These are phyloP conservation scores for Boletus patriciae DNA, from an alignment of 768 basidiomycete genomes.

Conservation along the genomic window DNA sequence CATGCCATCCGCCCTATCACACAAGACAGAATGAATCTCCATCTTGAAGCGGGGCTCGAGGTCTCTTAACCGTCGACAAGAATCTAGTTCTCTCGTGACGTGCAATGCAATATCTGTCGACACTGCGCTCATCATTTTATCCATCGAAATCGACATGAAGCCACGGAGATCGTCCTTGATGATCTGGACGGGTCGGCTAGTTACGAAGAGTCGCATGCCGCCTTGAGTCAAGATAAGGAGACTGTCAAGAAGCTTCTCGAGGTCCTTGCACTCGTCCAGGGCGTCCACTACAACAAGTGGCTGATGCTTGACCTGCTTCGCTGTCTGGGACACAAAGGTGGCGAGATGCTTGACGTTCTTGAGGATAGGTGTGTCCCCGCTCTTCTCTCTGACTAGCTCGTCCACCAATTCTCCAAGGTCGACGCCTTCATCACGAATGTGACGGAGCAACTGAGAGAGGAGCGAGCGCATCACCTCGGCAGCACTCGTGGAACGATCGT, in stretches of 20 bases:
- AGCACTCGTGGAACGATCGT: constrained; percentile 1
- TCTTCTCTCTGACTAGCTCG: constrained; percentile 2
- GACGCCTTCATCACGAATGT: not conserved
- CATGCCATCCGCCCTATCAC: not conserved
- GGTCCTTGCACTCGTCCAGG: constrained; percentile 19
- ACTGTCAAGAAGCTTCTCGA: constrained; percentile 10
- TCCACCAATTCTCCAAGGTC: not conserved
- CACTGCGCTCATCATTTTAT: not conserved
- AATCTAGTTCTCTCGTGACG: constrained; percentile 13
- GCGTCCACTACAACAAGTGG: constrained; percentile 21
- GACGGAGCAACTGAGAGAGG: constrained; percentile 14
- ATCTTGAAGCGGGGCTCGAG: constrained; percentile 5
- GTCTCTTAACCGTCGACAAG: constrained; percentile 6
- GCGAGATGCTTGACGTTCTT: constrained; percentile 1
- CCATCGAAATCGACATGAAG: constrained; percentile 12
- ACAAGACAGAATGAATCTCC: constrained; percentile 7
- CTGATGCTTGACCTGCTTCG: not conserved
- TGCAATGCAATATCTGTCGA: constrained; percentile 16
- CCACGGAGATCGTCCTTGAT: constrained; percentile 8
- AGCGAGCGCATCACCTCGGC: constrained; percentile 16
- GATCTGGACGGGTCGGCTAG: constrained; percentile 14
- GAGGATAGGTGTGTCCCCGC: not conserved
- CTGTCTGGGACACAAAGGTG: not conserved
- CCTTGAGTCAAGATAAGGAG: constrained; percentile 1
- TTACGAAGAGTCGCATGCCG: constrained; percentile 14